Evolutionary conservation across 352 stramenopile species (phyloP).

Genomic region (Globisporangium cylindrosporum): DNA sequence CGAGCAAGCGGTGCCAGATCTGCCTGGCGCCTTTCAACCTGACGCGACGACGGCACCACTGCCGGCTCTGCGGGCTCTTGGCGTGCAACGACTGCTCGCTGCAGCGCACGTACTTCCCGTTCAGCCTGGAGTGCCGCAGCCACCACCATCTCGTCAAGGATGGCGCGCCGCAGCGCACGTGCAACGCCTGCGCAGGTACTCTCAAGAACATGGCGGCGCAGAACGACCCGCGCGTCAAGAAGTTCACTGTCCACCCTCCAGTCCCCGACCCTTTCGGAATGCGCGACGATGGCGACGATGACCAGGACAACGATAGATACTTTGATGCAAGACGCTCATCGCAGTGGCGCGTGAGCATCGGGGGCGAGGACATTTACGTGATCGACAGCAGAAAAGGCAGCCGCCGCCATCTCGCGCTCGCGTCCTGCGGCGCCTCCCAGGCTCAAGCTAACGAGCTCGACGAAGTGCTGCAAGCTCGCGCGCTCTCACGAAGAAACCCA

Average conservation of each 20-base stretch:
- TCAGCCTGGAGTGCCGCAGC: conserved; percentile 36
- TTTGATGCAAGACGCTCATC: neutral
- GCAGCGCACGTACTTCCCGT: conserved; percentile 66
- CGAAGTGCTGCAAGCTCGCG: conserved; percentile 43
- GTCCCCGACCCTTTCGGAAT: conserved; percentile 7
- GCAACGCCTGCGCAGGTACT: conserved; percentile 57
- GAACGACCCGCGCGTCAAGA: conserved; percentile 53
- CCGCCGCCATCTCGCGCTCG: conserved; percentile 4
- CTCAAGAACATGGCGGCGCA: conserved; percentile 62
- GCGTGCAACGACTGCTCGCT: conserved; percentile 69
- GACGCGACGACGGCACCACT: conserved; percentile 81
- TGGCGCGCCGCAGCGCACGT: conserved; percentile 67
- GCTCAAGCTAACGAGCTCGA: conserved; percentile 45
- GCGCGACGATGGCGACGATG: conserved; percentile 6
- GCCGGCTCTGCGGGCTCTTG: conserved; percentile 68
- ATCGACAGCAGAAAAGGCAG: conserved; percentile 11
- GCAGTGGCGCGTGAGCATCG: conserved; percentile 9
- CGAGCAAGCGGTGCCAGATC: conserved; percentile 60
- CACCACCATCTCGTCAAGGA: conserved; percentile 73
- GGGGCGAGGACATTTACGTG: conserved; percentile 18
- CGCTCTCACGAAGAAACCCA: conserved; percentile 24
- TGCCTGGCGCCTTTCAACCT: conserved; percentile 55
- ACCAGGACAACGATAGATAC: neutral
- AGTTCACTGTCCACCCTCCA: conserved; percentile 30
- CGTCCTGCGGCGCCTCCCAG: neutral